Evolutionary conservation across 257 asterid species (phyloP).

Genomic region (Nicotiana obtusifolia): DNA sequence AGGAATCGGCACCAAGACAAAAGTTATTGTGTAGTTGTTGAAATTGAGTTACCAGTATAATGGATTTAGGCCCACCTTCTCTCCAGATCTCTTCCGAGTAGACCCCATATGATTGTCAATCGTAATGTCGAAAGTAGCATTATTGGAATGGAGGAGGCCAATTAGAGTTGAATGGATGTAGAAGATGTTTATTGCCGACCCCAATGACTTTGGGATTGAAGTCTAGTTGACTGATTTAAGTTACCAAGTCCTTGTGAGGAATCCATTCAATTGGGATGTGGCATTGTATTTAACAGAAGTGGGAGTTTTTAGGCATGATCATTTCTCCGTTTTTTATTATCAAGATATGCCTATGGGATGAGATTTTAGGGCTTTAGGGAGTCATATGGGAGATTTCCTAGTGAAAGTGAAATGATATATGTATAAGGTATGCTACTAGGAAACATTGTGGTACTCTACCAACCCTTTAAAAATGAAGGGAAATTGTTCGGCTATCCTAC

Average conservation of each 20-base stretch:
- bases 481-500: background rate
- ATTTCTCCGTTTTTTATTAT: background rate
- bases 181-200: background rate
- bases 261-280: background rate
- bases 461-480: background rate
- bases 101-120: background rate
- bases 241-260: background rate
- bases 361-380: background rate
- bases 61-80: background rate
- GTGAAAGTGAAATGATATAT: background rate
- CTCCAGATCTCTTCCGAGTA: background rate
- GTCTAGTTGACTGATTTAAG: background rate
- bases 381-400: background rate
- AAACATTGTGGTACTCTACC: background rate
- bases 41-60: background rate
- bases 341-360: background rate
- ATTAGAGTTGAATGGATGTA: background rate
- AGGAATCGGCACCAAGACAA: background rate
- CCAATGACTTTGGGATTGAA: background rate
- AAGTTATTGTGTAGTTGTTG: background rate
- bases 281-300: background rate
- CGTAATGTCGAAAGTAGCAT: background rate
- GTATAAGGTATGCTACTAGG: background rate
- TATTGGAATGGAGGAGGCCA: background rate
- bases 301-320: background rate